A percentile compares a stretch with the other conserved stretches of the same genome.
Conservation (phyloP, 1,139 yeast genomes). For the Pichia sp. region DNA sequence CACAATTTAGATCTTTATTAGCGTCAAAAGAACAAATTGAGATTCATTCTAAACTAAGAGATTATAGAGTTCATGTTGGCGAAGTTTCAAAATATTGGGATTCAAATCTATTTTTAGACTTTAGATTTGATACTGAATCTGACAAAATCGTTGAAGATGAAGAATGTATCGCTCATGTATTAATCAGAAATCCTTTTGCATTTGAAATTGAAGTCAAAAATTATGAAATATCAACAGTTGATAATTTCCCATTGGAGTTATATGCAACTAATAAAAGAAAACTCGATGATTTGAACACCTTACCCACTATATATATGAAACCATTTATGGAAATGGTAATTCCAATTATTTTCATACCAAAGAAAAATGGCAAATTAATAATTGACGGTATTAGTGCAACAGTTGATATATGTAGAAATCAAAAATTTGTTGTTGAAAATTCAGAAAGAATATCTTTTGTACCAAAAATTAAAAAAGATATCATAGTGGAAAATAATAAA, state of each 20-base stretch:
- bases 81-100: conserved; percentile 23
- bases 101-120: conserved; percentile 13
- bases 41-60: conserved; percentile 17
- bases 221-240: conserved; percentile 37
- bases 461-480: conserved; percentile 4
- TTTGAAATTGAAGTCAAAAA: conserved; percentile 63
- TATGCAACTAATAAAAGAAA: conserved; percentile 3
- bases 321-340: conserved; percentile 36
- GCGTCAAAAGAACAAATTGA: conserved; percentile 42
- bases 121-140: conserved; percentile 27
- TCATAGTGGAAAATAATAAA: not conserved
- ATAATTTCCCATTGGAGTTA: conserved; percentile 18
- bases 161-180: conserved; percentile 44
- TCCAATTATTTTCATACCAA: conserved; percentile 39
- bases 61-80: conserved; percentile 22
- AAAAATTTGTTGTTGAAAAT: conserved; percentile 30
- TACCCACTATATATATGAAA: conserved; percentile 17
- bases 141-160: conserved; percentile 48
- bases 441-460: conserved; percentile 1
- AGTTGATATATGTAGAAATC: conserved; percentile 38
- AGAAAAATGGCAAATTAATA: conserved; percentile 34
- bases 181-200: conserved; percentile 73
- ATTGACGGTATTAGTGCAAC: conserved; percentile 42
- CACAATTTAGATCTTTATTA: conserved; percentile 25
- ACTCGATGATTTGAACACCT: not conserved